These are phyloP conservation scores for Ophiobolus disseminans DNA, from an alignment of 2,329 filamentous ascomycete genomes.

Conservation along the genomic window DNA sequence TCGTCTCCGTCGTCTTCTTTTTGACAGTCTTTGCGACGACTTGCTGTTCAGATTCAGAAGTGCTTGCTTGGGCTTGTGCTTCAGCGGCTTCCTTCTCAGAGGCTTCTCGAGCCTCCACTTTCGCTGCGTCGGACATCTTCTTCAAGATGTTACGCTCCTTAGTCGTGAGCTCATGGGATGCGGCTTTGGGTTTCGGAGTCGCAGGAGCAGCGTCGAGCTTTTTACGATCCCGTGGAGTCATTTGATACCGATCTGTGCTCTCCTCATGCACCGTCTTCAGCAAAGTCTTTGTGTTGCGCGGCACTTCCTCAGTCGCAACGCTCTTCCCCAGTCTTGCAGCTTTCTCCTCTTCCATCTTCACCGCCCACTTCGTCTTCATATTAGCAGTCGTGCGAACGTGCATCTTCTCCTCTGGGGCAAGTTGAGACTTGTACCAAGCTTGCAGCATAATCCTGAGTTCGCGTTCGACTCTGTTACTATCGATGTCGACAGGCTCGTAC, in stretches of 20 bases:
- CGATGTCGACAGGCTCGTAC: not conserved
- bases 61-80: not conserved
- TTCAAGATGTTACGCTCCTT: not conserved
- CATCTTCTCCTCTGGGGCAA: not conserved
- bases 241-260: not conserved
- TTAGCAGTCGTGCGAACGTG: not conserved
- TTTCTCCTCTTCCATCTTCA: slow-evolving; percentile 1
- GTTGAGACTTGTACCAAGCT: not conserved
- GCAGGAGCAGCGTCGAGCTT: not conserved
- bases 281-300: not conserved
- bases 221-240: not conserved
- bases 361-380: not conserved
- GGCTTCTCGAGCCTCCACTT: not conserved
- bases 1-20: not conserved
- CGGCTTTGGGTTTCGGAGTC: not conserved
- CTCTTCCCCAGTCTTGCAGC: not conserved
- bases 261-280: not conserved
- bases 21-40: not conserved
- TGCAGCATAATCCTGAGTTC: slow-evolving; percentile 2
- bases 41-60: not conserved
- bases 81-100: not conserved
- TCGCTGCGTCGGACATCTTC: not conserved
- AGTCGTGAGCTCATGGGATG: not conserved
- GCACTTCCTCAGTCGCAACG: not conserved
- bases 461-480: not conserved